A percentile compares a stretch with the other conserved stretches of the same genome.
These are phyloP conservation scores for Phytophthora cryptogea DNA, from an alignment of 352 stramenopile genomes.

Conservation along the genomic window DNA sequence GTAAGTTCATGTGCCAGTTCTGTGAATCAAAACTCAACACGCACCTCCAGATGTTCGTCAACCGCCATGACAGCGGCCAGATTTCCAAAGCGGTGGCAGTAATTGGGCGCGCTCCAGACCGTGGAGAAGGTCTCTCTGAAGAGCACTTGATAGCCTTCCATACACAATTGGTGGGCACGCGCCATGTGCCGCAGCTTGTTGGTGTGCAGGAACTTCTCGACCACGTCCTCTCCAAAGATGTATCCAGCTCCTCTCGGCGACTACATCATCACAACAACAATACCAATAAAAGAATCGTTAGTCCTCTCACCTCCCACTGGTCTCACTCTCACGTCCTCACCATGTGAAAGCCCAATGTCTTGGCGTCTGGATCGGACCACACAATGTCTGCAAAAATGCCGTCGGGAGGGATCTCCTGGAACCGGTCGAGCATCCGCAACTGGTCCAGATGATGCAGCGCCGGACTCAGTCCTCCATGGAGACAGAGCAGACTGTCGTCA, in stretches of 20 bases:
- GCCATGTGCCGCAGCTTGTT: conserved; percentile 86
- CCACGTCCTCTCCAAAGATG: conserved; percentile 87
- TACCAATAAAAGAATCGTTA: conserved; percentile 20
- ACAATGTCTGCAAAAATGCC: conserved; percentile 84
- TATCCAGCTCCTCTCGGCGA: conserved; percentile 83
- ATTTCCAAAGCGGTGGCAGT: conserved; percentile 87
- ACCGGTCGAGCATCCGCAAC: conserved; percentile 86
- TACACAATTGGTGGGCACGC: conserved; percentile 84
- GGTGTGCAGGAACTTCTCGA: conserved; percentile 81
- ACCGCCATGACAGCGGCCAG: conserved; percentile 73
- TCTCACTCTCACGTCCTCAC: conserved; percentile 22
- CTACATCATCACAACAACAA: conserved; percentile 56
- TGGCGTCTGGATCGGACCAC: conserved; percentile 83
- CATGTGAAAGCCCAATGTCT: conserved; percentile 87
- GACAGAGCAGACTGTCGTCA: conserved; percentile 64
- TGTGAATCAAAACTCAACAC: conserved; percentile 4
- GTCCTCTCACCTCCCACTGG: conserved; percentile 44
- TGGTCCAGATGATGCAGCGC: conserved; percentile 91
- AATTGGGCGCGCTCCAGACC: conserved; percentile 88
- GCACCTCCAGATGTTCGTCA: conserved; percentile 63
- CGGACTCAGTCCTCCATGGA: conserved; percentile 71
- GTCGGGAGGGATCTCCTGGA: conserved; percentile 81
- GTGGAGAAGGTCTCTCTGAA: conserved; percentile 82
- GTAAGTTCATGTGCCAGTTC: not conserved
- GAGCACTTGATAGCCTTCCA: conserved; percentile 83